phyloP scores from a whole-genome alignment of 306 rosid genomes.

The Oemleria cerasiformis region DNA sequence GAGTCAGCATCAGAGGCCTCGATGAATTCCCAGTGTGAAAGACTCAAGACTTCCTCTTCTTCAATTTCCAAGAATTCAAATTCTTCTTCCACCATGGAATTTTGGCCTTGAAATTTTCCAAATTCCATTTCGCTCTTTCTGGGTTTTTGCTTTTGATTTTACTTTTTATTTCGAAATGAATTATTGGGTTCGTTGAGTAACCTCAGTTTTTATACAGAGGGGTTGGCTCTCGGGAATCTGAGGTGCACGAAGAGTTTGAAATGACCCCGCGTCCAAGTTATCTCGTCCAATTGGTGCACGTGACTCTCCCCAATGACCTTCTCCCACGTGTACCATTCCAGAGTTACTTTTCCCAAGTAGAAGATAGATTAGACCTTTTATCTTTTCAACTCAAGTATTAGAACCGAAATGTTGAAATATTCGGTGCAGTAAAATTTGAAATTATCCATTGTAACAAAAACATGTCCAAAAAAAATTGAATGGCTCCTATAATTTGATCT shows the following conservation, averaged over 20 bases:
- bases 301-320: neutral
- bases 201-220: neutral
- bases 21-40: constrained; percentile 57
- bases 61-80: constrained; percentile 37
- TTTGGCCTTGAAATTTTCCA: neutral
- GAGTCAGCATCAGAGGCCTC: constrained; percentile 33
- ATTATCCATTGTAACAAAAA: no score
- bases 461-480: no score
- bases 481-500: no score
- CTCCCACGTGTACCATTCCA: neutral
- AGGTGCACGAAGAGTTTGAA: neutral
- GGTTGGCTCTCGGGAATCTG: neutral
- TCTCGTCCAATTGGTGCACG: neutral
- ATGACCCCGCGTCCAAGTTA: neutral
- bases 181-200: neutral
- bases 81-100: constrained; percentile 24
- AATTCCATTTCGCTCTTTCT: neutral
- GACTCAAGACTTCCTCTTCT: constrained; percentile 24
- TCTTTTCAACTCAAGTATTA: no score
- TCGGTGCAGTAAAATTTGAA: no score
- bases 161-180: no score
- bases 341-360: no score
- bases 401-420: no score
- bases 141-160: neutral
- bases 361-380: no score